A percentile compares a stretch with the other conserved stretches of the same genome.
Evolutionary conservation across 108 stramenopile genomes (phyloP).

Genomic region (Stephanodiscus minutulus): DNA sequence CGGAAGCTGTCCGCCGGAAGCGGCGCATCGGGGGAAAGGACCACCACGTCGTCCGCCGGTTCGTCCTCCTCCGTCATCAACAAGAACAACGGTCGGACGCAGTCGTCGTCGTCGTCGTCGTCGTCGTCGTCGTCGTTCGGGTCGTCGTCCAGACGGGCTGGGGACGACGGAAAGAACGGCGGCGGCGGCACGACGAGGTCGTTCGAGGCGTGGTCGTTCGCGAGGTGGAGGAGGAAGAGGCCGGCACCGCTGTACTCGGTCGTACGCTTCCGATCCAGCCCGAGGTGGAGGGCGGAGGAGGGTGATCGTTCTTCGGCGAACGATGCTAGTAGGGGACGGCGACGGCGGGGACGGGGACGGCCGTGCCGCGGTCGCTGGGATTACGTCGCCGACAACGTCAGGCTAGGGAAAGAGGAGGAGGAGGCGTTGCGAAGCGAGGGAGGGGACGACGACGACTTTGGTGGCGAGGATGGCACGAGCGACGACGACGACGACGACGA

Average conservation of each 20-base stretch:
- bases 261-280: slow-evolving; percentile 38
- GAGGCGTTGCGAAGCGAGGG: slow-evolving; percentile 11
- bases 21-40: neutral
- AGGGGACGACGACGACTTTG: slow-evolving; percentile 4
- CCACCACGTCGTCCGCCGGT: neutral
- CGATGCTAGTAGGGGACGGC: neutral
- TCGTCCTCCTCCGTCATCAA: neutral
- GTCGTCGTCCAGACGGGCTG: neutral
- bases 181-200: slow-evolving; percentile 3
- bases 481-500: slow-evolving; percentile 6
- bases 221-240: slow-evolving; percentile 38
- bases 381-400: slow-evolving; percentile 39
- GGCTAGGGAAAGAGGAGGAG: slow-evolving; percentile 27
- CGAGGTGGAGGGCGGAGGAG: slow-evolving; percentile 21
- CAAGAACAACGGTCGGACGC: neutral
- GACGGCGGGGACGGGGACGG: too few species aligned
- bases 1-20: neutral
- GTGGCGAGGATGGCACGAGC: too few species aligned
- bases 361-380: slow-evolving; percentile 21
- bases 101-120: neutral
- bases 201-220: slow-evolving; percentile 23
- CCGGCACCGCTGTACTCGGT: slow-evolving; percentile 33
- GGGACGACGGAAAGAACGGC: neutral
- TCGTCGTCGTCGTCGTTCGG: neutral
- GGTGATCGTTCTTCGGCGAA: neutral